Base-by-base conservation (phyloP, 2,329 filamentous ascomycete genomes). In the Curvularia spicifera region DNA sequence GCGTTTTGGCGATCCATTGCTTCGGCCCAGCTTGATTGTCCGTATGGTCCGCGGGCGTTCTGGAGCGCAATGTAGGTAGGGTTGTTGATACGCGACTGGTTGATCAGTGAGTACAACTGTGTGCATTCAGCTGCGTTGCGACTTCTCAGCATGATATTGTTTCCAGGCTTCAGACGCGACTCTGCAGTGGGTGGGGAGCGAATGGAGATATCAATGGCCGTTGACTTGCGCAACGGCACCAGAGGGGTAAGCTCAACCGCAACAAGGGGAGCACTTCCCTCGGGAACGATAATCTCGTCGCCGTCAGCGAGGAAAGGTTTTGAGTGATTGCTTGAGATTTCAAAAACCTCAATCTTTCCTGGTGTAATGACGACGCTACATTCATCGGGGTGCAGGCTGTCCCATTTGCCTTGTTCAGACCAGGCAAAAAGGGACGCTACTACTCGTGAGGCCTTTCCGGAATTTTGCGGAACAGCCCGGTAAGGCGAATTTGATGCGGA, bases 121-220 rank as follows among this genome's bases (percentile, higher is more conserved):
- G 90, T 88, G 71, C 93, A 96, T 61, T 97, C 94, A 43, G 87
- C 84, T 2, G 87, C 83, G 46, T 85, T 91, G 42, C 89, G 83
- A 47, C 91, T 91, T 42, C 95, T 89, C 84, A 98, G 95, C 82
- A 96, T 94, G 79, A 97, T 91, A 73, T 96, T 95, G 68, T 88
- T 89, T 45, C 79, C 77, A 12, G 89, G 84, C 58, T 83, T 85
- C 56, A 97, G 84, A 67, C 87, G 86, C 5, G 90, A 93, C 61
- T 90, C 86, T 33, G 83, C 74, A 6, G 90, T 90, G 26, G 93
- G 90, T 1, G 91, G 91, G 6, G 94, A 97, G 49, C 93, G 90
- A 64, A 99, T 91, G 65, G 96, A 95, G 53, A 99, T 91, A 74
- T 99, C 95, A 31, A 99, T 86, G 3, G 91, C 91, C 22, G 93